These are phyloP conservation scores for Solanum piurae DNA, from an alignment of 257 asterid genomes.

Conservation along the genomic window DNA sequence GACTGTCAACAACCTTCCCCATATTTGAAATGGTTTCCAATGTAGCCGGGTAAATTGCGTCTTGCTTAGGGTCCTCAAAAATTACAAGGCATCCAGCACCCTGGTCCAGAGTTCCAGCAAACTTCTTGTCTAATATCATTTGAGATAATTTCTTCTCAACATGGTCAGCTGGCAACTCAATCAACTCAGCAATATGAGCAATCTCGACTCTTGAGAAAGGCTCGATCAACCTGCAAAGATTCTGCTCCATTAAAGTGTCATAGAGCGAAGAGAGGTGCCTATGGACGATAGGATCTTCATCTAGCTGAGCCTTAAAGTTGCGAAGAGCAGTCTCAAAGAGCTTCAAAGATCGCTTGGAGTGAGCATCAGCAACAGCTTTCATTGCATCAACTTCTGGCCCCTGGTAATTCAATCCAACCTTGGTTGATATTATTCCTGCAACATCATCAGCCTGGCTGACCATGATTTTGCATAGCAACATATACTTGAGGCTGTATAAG, in stretches of 20 bases:
- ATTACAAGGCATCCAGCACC: constrained; percentile 42
- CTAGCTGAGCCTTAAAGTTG: constrained; percentile 26
- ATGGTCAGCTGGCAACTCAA: constrained; percentile 29
- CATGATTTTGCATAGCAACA: constrained; percentile 42
- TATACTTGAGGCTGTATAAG: constrained; percentile 34
- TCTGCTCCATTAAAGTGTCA: constrained; percentile 35
- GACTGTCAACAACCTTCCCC: constrained; percentile 43
- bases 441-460: constrained; percentile 38
- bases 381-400: constrained; percentile 46
- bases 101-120: constrained; percentile 39
- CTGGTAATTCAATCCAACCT: constrained; percentile 37
- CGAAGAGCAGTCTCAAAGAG: constrained; percentile 30
- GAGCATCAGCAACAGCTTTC: constrained; percentile 41
- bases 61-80: constrained; percentile 35
- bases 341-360: constrained; percentile 31
- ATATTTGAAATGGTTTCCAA: constrained; percentile 30
- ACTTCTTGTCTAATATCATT: constrained; percentile 41
- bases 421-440: constrained; percentile 32
- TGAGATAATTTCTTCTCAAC: constrained; percentile 40
- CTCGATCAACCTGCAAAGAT: constrained; percentile 39
- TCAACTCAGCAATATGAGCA: constrained; percentile 31
- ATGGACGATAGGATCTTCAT: constrained; percentile 35
- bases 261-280: constrained; percentile 35
- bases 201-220: constrained; percentile 33
- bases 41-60: constrained; percentile 29